Percentiles rank a stretch among this genome's conserved stretches.
Conservation (phyloP, 2,329 filamentous ascomycete genomes). For the Aspergillus thermomutatus region DNA sequence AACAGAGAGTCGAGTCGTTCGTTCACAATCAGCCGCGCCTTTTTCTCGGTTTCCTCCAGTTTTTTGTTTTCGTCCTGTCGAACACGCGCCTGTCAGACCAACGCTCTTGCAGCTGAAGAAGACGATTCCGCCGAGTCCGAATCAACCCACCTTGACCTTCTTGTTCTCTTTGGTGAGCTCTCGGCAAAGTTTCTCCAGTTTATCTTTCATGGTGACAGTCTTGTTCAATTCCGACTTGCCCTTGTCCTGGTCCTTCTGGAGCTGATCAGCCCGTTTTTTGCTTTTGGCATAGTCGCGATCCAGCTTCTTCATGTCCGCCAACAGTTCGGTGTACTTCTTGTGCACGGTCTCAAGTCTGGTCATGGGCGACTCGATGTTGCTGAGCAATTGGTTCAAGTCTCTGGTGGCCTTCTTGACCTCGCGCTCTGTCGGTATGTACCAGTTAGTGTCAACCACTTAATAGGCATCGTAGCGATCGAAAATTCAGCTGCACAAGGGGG, state of each 20-base stretch:
- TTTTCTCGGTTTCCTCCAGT: conserved; percentile 78
- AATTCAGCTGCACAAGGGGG: conserved; percentile 4
- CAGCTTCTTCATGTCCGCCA: conserved; percentile 91
- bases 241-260: conserved; percentile 96
- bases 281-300: conserved; percentile 94
- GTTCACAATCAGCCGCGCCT: conserved; percentile 78
- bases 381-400: conserved; percentile 80
- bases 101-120: background rate
- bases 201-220: conserved; percentile 87
- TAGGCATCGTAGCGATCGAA: conserved; percentile 14
- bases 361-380: conserved; percentile 84
- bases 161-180: conserved; percentile 97
- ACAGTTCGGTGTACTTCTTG: conserved; percentile 84
- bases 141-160: conserved; percentile 76
- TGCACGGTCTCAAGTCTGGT: conserved; percentile 88
- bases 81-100: conserved; percentile 10
- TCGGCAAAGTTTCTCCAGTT: conserved; percentile 90
- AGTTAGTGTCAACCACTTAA: conserved; percentile 17
- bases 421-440: conserved; percentile 60
- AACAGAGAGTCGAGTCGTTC: conserved; percentile 77
- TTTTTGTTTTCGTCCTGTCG: conserved; percentile 85
- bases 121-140: background rate
- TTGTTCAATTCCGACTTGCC: conserved; percentile 85
- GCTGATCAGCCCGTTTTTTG: conserved; percentile 87
- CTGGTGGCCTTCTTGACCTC: conserved; percentile 93